phyloP scores from a whole-genome alignment of 2,329 filamentous ascomycete species.

The Bertia moriformis region DNA sequence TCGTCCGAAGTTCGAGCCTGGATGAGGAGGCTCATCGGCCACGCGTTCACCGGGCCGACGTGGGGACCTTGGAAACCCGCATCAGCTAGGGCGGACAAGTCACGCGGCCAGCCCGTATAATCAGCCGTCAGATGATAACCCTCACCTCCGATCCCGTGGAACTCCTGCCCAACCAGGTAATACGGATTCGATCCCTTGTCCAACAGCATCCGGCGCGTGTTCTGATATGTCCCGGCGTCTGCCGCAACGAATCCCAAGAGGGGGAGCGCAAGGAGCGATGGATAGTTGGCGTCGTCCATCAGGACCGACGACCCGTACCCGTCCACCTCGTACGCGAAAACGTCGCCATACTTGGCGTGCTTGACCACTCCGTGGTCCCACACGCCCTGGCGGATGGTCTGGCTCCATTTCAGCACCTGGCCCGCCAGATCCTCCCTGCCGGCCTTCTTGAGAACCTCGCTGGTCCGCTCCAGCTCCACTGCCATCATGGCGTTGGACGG shows the following conservation, averaged over 20 bases:
- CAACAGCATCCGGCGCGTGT: conserved; percentile 69
- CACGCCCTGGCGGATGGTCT: conserved; percentile 59
- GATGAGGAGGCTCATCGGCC: neutral
- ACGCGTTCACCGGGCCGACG: neutral
- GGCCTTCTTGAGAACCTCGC: conserved; percentile 40
- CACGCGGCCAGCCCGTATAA: no score
- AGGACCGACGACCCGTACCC: conserved; percentile 69
- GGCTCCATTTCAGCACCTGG: conserved; percentile 26
- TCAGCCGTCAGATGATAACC: no score
- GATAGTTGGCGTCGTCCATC: conserved; percentile 84
- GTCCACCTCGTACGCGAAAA: conserved; percentile 81
- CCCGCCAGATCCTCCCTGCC: neutral
- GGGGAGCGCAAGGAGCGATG: conserved; percentile 65
- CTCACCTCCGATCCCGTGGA: conserved; percentile 86
- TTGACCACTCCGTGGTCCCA: conserved; percentile 71
- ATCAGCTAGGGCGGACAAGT: no score
- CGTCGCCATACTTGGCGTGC: conserved; percentile 60
- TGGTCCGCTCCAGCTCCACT: conserved; percentile 66
- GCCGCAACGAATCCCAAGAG: conserved; percentile 59
- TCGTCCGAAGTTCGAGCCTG: neutral
- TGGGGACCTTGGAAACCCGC: no score
- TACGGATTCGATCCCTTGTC: conserved; percentile 72
- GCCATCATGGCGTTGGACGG: conserved; percentile 94
- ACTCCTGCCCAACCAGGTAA: conserved; percentile 61
- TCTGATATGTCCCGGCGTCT: conserved; percentile 63